Evolutionary conservation across 1,139 yeast genomes (phyloP).

Genomic region (Yamadazyma friedrichii): DNA sequence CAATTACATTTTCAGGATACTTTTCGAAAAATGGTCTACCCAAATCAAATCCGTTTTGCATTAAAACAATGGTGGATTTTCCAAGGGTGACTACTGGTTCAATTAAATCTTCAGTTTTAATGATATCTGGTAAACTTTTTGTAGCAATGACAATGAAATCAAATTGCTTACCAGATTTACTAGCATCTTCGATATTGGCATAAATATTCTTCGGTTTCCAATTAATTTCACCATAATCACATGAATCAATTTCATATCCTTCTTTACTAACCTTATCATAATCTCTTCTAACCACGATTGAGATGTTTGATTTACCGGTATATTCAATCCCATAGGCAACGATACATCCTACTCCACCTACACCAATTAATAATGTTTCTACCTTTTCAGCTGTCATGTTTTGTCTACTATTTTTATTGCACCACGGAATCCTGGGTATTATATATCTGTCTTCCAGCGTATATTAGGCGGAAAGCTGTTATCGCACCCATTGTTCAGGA

Average conservation of each 20-base stretch:
- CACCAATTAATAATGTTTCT: conserved; percentile 35
- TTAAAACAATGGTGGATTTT: conserved; percentile 34
- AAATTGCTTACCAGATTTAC: conserved; percentile 34
- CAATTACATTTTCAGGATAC: conserved; percentile 58
- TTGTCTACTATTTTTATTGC: neutral
- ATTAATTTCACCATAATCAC: conserved; percentile 54
- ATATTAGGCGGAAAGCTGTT: neutral
- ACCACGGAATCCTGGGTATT: too few species aligned
- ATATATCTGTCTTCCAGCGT: neutral
- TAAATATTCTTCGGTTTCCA: conserved; percentile 57
- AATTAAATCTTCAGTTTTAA: conserved; percentile 54
- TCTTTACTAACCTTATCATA: conserved; percentile 49
- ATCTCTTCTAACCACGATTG: conserved; percentile 64
- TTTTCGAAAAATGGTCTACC: conserved; percentile 57
- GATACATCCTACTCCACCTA: conserved; percentile 66
- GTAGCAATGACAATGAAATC: conserved; percentile 58
- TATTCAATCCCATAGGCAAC: conserved; percentile 57
- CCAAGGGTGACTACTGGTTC: conserved; percentile 38
- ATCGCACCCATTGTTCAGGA: too few species aligned
- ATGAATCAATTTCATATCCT: conserved; percentile 62
- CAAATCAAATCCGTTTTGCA: conserved; percentile 75
- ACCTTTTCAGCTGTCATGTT: neutral
- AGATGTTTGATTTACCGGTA: conserved; percentile 47
- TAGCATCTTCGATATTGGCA: conserved; percentile 45
- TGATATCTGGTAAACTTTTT: conserved; percentile 70